These are phyloP conservation scores for Linanthus parryae DNA, from an alignment of 148 eudicot genomes.

Conservation along the genomic window DNA sequence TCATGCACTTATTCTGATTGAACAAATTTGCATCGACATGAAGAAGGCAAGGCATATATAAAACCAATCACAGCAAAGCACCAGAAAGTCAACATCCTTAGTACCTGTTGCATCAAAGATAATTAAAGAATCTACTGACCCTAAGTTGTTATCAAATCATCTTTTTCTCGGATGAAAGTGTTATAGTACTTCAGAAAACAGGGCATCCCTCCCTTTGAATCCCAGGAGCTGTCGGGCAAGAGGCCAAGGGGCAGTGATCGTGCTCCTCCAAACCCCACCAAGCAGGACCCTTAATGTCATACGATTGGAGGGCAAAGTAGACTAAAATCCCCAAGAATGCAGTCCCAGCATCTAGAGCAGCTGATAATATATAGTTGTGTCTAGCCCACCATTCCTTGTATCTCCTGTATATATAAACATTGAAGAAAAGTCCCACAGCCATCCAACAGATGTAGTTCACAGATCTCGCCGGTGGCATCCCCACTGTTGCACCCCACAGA, in stretches of 20 bases:
- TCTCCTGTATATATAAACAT: slow-evolving; percentile 23
- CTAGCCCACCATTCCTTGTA: slow-evolving; percentile 39
- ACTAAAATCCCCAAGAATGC: slow-evolving; percentile 38
- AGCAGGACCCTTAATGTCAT: slow-evolving; percentile 19
- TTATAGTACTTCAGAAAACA: neutral
- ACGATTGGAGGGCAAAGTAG: slow-evolving; percentile 26
- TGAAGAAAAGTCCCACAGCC: slow-evolving; percentile 26
- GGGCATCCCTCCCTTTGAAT: slow-evolving; percentile 29
- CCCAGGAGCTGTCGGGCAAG: slow-evolving; percentile 45
- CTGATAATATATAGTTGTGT: slow-evolving; percentile 34
- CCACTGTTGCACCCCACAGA: slow-evolving; percentile 20
- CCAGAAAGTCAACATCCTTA: too few species aligned
- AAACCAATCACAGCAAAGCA: too few species aligned
- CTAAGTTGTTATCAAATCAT: too few species aligned
- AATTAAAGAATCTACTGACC: too few species aligned
- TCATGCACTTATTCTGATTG: too few species aligned
- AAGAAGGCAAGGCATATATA: too few species aligned
- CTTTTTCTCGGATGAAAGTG: too few species aligned
- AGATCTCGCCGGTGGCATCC: slow-evolving; percentile 31
- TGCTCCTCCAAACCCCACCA: slow-evolving; percentile 40
- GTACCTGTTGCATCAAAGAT: too few species aligned
- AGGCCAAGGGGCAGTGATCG: slow-evolving; percentile 39
- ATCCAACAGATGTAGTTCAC: slow-evolving; percentile 32
- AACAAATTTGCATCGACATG: too few species aligned
- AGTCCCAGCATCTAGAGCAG: slow-evolving; percentile 31